These are phyloP conservation scores for Hydrangea macrophylla DNA, from an alignment of 148 eudicot genomes.

Conservation along the genomic window DNA sequence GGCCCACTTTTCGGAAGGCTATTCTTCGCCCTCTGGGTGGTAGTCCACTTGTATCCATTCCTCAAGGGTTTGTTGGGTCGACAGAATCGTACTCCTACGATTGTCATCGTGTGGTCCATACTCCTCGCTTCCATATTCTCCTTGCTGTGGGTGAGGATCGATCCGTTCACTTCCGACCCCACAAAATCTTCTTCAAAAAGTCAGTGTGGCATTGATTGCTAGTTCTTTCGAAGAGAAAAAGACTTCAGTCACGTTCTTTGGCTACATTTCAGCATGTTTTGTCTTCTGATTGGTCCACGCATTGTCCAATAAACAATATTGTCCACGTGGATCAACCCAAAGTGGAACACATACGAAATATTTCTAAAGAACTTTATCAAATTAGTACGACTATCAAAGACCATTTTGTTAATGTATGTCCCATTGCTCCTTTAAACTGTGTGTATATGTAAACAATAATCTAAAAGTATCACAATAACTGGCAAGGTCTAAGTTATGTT, in stretches of 20 bases:
- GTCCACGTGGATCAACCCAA: too few species aligned
- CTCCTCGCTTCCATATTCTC: slow-evolving; percentile 61
- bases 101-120: slow-evolving; percentile 53
- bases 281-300: too few species aligned
- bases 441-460: not conserved
- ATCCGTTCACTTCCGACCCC: slow-evolving; percentile 32
- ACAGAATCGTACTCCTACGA: slow-evolving; percentile 50
- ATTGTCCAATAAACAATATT: too few species aligned
- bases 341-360: too few species aligned
- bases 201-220: slow-evolving; percentile 52
- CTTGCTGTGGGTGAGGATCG: slow-evolving; percentile 46
- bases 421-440: not conserved
- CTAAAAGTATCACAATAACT: not conserved
- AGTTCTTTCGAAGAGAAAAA: too few species aligned
- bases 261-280: too few species aligned
- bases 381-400: too few species aligned
- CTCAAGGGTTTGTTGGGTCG: slow-evolving; percentile 61
- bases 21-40: slow-evolving; percentile 56
- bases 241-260: too few species aligned
- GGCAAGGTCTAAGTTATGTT: not conserved
- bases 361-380: too few species aligned
- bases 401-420: not conserved
- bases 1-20: slow-evolving; percentile 52
- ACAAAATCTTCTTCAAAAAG: slow-evolving; percentile 1
- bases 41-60: slow-evolving; percentile 56